Conservation (phyloP, 2,329 filamentous ascomycete species). For the Verticillium nubilum region DNA sequence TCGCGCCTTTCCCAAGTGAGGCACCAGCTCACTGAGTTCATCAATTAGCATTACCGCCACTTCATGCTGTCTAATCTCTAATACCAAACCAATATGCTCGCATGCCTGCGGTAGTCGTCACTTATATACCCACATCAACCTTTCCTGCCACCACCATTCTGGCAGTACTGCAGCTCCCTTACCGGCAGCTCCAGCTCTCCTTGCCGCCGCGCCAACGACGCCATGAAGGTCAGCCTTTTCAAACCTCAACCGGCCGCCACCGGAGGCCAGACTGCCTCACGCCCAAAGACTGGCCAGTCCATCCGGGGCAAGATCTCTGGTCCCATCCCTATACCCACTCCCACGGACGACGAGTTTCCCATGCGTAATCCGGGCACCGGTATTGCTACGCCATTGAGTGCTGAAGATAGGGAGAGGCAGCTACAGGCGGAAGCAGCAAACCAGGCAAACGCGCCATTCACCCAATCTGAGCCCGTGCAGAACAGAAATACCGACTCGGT, state of each 20-base stretch:
- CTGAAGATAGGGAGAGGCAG: slow-evolving; percentile 15
- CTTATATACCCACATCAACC: slow-evolving; percentile 7
- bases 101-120: slow-evolving; percentile 5
- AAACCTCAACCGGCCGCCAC: slow-evolving; percentile 33
- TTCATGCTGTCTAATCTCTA: not conserved
- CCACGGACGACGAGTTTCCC: slow-evolving; percentile 48
- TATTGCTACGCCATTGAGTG: slow-evolving; percentile 25
- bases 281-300: slow-evolving; percentile 33
- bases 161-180: not conserved
- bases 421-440: slow-evolving; percentile 1
- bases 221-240: slow-evolving; percentile 38
- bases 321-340: slow-evolving; percentile 50
- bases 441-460: not conserved
- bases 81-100: not conserved
- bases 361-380: slow-evolving; percentile 36
- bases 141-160: not conserved
- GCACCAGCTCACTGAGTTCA: not conserved
- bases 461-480: slow-evolving; percentile 5
- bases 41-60: not conserved
- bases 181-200: not conserved
- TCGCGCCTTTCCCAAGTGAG: not conserved
- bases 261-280: slow-evolving; percentile 21
- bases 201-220: slow-evolving; percentile 3
- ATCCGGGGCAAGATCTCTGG: slow-evolving; percentile 57
- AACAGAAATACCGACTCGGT: slow-evolving; percentile 6